Evolutionary conservation across 2,329 filamentous ascomycete genomes (phyloP), one percentile per base, ranked within the genome.

Genomic region (Ascochyta pisi): DNA sequence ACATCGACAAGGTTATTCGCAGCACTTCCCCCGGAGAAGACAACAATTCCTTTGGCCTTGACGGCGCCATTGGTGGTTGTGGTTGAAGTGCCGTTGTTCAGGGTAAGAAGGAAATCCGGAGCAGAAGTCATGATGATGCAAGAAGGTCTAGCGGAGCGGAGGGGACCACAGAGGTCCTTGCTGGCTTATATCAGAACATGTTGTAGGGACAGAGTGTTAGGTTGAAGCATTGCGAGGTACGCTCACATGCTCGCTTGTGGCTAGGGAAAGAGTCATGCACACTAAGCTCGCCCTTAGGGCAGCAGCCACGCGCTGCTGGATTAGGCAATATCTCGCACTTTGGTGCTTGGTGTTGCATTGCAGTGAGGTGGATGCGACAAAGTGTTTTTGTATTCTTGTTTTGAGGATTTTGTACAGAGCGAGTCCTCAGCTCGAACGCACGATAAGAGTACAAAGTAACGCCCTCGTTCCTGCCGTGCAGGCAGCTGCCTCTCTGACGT

Each of bases 1-100:
- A 96, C 90, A 73, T 97, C 94, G 37, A 97, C 94, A 5, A 97
- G 84, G 68, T 85, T 96, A 73, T 97, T 98, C 6, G 94, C 92
- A n/a, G 93, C 94, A 64, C 91, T 96, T 49, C 93, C 93, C 35
- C 92, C 92, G 0, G 92, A 96, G 76, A 97, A 95, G 46, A 96
- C 89, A 22, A 93, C 91, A 54, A 96, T 88, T 56, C 88, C 88
- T 62, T 76, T 74, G 7, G 68, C 50, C 51, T 70, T 73, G 57
- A 58, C 48, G 59, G 54, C 50, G 62, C 62, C 50, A 49, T 62
- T 69, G 54, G 60, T 61, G 23, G 51, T 52, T 24, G 65, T 60
- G 15, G 54, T 67, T 33, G 54, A 39, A 19, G 59, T 57, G 44
- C 60, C 56, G 54, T 58, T 61, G 47, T 60, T 61, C 19, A 57